These are phyloP conservation scores for Erysiphe neolycopersici DNA, from an alignment of 2,329 filamentous ascomycete genomes.

Conservation along the genomic window DNA sequence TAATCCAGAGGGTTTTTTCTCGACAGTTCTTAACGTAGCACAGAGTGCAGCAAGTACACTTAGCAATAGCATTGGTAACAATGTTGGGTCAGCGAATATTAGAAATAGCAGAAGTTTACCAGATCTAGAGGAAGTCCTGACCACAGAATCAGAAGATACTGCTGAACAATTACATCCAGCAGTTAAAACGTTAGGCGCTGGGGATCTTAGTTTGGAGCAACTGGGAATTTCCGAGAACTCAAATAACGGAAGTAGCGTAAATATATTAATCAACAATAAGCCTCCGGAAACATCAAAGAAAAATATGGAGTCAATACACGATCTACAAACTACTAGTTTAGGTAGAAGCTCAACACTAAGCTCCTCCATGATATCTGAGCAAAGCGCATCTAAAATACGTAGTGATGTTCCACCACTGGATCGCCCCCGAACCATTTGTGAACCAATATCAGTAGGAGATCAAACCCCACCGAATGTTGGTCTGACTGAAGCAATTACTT, in stretches of 20 bases:
- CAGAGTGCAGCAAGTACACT: conserved; percentile 67
- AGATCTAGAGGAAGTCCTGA: conserved; percentile 8
- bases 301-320: conserved; percentile 7
- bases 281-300: conserved; percentile 19
- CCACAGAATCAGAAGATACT: conserved; percentile 12
- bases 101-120: conserved; percentile 16
- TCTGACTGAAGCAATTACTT: conserved; percentile 33
- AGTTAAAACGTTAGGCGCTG: conserved; percentile 67
- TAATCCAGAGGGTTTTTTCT: conserved; percentile 57
- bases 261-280: conserved; percentile 28
- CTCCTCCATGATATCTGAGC: conserved; percentile 3
- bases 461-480: conserved; percentile 39
- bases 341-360: background rate
- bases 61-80: conserved; percentile 47
- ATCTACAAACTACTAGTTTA: conserved; percentile 8
- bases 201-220: conserved; percentile 71
- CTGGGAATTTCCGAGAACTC: conserved; percentile 47
- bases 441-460: conserved; percentile 24
- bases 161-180: conserved; percentile 35
- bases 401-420: conserved; percentile 7
- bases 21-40: conserved; percentile 71
- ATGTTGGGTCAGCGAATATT: conserved; percentile 24
- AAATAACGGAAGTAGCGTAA: too few species aligned
- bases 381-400: too few species aligned
- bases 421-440: conserved; percentile 24